A percentile compares a stretch with the other conserved stretches of the same genome.
Conservation (phyloP, 2,329 filamentous ascomycete genomes). For the Colletotrichum sp. region DNA sequence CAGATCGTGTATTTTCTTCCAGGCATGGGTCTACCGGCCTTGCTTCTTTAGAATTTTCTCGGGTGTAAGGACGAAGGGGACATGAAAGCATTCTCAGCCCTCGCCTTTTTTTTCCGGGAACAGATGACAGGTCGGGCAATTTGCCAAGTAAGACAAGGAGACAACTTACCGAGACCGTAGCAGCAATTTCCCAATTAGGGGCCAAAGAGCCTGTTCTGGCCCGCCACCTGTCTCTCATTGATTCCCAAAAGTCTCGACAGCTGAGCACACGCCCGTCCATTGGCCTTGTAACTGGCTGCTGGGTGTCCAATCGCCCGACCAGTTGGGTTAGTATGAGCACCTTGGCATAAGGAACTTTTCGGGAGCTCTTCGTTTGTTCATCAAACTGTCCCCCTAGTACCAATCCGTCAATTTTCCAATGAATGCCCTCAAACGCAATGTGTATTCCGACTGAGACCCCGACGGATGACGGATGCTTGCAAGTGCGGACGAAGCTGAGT, state of each 20-base stretch:
- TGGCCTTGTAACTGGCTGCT: background rate
- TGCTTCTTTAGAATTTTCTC: background rate
- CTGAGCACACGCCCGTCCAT: background rate
- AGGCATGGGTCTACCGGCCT: background rate
- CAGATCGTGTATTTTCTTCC: background rate
- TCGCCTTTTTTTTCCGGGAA: slow-evolving; percentile 1
- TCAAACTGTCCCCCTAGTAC: background rate
- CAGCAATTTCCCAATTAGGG: background rate
- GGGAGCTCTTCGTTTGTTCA: background rate
- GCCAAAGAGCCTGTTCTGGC: background rate
- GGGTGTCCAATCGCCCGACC: background rate
- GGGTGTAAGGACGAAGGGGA: background rate
- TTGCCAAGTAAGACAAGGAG: slow-evolving; percentile 3
- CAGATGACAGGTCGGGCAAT: background rate
- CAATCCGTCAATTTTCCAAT: background rate
- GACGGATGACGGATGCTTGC: slow-evolving; percentile 6
- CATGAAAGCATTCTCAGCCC: background rate
- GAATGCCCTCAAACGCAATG: background rate
- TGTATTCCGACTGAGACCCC: background rate
- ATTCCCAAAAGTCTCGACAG: background rate
- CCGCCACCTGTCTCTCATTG: slow-evolving; percentile 1
- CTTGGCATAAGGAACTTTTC: background rate
- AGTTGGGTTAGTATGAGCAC: background rate
- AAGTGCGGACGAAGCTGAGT: background rate
- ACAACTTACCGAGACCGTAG: slow-evolving; percentile 2